Evolutionary conservation across 495 filamentous ascomycete species (phyloP), one percentile per base, ranked within the genome.

Genomic region (Hapsidospora chrysogenum): DNA sequence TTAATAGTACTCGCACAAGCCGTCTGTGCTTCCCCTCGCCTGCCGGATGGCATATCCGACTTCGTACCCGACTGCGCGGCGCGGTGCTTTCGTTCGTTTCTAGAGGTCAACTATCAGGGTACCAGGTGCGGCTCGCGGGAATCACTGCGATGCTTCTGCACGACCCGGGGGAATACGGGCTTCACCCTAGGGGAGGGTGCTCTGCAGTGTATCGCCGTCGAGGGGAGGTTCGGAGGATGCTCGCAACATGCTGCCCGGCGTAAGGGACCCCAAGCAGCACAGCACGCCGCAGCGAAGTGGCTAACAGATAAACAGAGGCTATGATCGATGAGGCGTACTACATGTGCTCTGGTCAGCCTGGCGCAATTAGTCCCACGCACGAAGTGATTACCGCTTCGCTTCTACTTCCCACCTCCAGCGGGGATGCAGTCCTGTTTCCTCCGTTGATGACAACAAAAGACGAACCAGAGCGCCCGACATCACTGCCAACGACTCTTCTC

Each of bases 101-200:
- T 83, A 45, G 41, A 51, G 17, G 47, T 60, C 37, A 68, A 78
- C 50, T 81, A 74, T 44, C 59, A 61, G 29, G 44, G 44, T 10
- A 53, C 53, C 37, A 48, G 46, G 39, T 75, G 70, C 48, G 57
- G 60, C n/a, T 43, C 46, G 34, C 52, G 53, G 14, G 60, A 62
- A 22, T 57, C 70, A 27, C 48, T 80, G 40, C 52, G 57, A 41
- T 84, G 78, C 45, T 56, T 84, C 7, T 85, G 80, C 46, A 53
- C 56, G 23, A 61, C 63, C 26, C 58, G 59, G 30, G 76, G 69
- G n/a, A 49, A 44, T 9, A 66, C 64, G 37, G 76, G 74, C 20
- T 75, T 75, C 38, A 81, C 79, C 0, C 36, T 86, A 31, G 78
- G 78, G 9, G 79, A 83, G 51, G 76, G 63, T 5, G 74, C 68